Evolutionary conservation across 2,329 filamentous ascomycete genomes (phyloP), one percentile per base, ranked within the genome.

Genomic region (Sclerotinia sclerotiorum): DNA sequence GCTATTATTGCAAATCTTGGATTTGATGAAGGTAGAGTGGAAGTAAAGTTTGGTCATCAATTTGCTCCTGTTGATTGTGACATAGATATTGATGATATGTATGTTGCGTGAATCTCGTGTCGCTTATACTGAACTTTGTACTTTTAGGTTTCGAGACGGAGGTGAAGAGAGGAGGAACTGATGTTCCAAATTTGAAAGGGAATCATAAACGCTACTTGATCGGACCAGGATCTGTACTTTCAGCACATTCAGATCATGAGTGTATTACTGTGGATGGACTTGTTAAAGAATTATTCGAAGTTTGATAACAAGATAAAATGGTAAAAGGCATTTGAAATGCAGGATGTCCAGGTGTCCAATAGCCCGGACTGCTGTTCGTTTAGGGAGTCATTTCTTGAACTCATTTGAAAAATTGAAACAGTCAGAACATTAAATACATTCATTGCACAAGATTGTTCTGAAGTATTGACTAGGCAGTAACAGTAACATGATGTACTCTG

Each of bases 161-260:
- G 62, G 89, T 90, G 0, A 91, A 93, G 63, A 97, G 96, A 78
- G 97, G 97, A 76, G 94, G 93, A 17, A 97, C 94, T 0, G 94
- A 97, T 78, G 88, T 97, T 27, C 90, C 92, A 1, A 68, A 63
- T 46, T 39, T 71, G 5, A 32, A 68, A 54, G 70, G 70, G 19
- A 39, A 57, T n/a, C 68, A 71, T 60, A 71, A 82, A 5, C 83
- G 83, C 62, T 90, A 89, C 72, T 80, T 90, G 42, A 89, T 89
- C 74, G 87, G 87, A 0, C 87, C 87, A 0, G 87, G 87, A 1
- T 90, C 82, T 70, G 97, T 97, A 70, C 83, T 94, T 48, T 92
- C 96, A 24, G 94, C 93, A 2, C 94, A 97, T 77, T 90, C 89
- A 0, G 89, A 92, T 71, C 84, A 94, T 73, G 94, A 97, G 80